A percentile compares a stretch with the other conserved stretches of the same genome.
phyloP scores from a whole-genome alignment of 2,329 filamentous ascomycete genomes.

The Ceratocystis colombiana region DNA sequence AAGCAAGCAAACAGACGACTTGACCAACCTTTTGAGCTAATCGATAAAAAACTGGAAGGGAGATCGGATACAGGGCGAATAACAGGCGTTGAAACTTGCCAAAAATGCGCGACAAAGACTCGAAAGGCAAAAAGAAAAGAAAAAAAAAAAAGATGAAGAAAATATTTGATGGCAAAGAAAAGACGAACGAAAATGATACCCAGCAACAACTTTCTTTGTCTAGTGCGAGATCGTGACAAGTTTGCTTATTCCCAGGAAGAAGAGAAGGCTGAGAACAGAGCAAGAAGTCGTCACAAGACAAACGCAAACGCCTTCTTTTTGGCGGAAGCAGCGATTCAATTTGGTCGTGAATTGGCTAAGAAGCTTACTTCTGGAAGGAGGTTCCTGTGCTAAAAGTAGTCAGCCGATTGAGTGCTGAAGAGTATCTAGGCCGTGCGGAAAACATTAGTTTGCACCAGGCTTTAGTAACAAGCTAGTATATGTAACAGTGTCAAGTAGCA shows the following conservation, averaged over 20 bases:
- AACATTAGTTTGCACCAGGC: not conserved
- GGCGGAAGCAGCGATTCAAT: constrained; percentile 2
- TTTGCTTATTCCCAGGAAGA: not conserved
- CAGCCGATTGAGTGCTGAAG: constrained; percentile 1
- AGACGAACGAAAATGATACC: not conserved
- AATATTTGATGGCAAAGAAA: constrained; percentile 4
- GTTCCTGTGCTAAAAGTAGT: constrained; percentile 10
- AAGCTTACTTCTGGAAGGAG: constrained; percentile 6
- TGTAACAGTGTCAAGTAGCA: too few species aligned
- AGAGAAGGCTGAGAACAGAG: not conserved
- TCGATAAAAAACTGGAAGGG: constrained; percentile 13
- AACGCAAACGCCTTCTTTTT: constrained; percentile 3
- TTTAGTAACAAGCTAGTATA: too few species aligned
- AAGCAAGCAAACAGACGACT: not conserved
- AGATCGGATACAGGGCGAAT: not conserved
- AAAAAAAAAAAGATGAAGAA: not conserved
- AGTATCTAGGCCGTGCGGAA: not conserved
- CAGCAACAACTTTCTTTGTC: constrained; percentile 1
- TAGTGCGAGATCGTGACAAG: constrained; percentile 1
- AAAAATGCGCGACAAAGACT: constrained; percentile 10
- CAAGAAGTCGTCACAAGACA: constrained; percentile 13
- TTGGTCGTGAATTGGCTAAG: constrained; percentile 5
- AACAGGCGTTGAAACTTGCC: constrained; percentile 11
- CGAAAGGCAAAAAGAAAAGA: not conserved
- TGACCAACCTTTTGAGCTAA: not conserved